Evolutionary conservation across 331 rosid genomes (phyloP).

Genomic region (Cydonia oblonga): DNA sequence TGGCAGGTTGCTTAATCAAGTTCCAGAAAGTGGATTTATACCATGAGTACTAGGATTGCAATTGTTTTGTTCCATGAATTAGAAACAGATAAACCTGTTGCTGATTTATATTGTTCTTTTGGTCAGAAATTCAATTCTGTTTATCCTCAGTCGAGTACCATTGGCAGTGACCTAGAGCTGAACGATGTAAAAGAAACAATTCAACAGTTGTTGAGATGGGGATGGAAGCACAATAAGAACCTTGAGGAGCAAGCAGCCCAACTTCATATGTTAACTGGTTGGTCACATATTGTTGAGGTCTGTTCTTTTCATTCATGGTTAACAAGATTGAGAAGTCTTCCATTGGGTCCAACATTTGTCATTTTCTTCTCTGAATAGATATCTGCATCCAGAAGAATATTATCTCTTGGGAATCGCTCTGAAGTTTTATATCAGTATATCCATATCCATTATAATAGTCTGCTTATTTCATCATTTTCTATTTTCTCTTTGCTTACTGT

Average conservation of each 20-base stretch:
- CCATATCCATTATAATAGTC: not conserved
- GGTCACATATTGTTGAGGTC: conserved; percentile 98
- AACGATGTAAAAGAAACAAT: conserved; percentile 60
- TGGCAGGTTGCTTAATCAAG: conserved; percentile 65
- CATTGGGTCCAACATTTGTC: not conserved
- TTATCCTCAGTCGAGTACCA: conserved; percentile 43
- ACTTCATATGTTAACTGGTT: conserved; percentile 91
- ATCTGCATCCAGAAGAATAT: conserved; percentile 74
- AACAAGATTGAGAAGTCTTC: not conserved
- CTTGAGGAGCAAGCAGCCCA: conserved; percentile 99
- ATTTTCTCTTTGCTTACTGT: not conserved
- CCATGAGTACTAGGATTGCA: not conserved
- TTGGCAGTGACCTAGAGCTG: conserved; percentile 71
- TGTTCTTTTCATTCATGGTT: conserved; percentile 10
- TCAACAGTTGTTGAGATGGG: conserved; percentile 94
- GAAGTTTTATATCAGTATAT: conserved; percentile 74
- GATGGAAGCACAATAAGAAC: conserved; percentile 92
- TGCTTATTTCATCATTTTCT: not conserved
- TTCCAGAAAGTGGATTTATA: conserved; percentile 5
- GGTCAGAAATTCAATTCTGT: conserved; percentile 63
- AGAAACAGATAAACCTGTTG: conserved; percentile 5
- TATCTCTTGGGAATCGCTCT: conserved; percentile 71
- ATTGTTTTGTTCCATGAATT: conserved; percentile 7
- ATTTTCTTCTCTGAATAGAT: conserved; percentile 29
- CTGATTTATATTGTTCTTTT: conserved; percentile 9